Evolutionary conservation across 306 rosid genomes (phyloP).

Genomic region (Erythrophleum fordii): DNA sequence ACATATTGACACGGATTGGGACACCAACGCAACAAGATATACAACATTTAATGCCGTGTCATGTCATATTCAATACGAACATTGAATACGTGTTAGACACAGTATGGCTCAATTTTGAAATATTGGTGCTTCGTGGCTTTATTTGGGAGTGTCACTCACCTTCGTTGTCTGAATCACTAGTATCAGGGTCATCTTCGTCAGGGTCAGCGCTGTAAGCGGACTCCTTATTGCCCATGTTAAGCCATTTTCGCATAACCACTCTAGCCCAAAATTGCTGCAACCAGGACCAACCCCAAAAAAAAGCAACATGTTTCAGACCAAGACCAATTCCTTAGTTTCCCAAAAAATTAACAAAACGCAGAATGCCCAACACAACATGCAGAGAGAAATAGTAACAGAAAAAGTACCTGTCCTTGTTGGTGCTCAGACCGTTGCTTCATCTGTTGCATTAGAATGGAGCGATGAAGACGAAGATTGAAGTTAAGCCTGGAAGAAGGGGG

Average conservation of each 20-base stretch:
- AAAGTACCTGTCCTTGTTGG: conserved; percentile 56
- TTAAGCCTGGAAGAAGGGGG: not conserved
- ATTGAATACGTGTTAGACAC: not conserved
- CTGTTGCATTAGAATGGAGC: conserved; percentile 30
- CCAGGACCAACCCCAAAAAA: conserved; percentile 48
- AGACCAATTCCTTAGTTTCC: conserved; percentile 48
- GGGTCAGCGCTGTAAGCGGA: conserved; percentile 77
- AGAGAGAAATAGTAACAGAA: conserved; percentile 21
- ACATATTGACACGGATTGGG: not conserved
- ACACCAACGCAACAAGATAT: not conserved
- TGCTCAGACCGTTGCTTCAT: conserved; percentile 61
- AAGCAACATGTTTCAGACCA: conserved; percentile 60
- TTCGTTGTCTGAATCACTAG: conserved; percentile 63
- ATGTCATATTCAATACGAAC: not conserved
- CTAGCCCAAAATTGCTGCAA: conserved; percentile 81
- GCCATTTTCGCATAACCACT: conserved; percentile 81
- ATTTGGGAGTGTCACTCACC: conserved; percentile 35
- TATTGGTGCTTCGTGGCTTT: too few relatives aligned
- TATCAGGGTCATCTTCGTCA: conserved; percentile 50
- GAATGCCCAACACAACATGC: conserved; percentile 8
- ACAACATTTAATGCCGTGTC: not conserved
- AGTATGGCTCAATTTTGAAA: not conserved
- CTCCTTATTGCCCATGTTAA: conserved; percentile 60
- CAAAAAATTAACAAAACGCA: conserved; percentile 32
- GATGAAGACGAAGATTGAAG: conserved; percentile 20